These are phyloP conservation scores for Caloboletus inedulis DNA, from an alignment of 1,284 basidiomycete genomes.

Conservation along the genomic window DNA sequence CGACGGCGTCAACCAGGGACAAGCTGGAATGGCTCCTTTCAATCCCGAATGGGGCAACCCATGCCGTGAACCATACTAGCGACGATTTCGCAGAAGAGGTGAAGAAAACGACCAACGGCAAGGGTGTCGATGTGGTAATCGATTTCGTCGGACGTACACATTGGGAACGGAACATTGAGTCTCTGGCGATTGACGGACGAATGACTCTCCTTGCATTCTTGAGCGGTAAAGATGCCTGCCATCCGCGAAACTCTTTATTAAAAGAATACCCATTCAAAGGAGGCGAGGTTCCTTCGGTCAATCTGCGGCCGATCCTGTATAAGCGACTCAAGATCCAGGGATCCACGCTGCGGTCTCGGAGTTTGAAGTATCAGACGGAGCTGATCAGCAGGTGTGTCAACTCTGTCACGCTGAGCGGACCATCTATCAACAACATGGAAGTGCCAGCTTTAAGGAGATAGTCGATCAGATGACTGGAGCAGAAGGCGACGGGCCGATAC, in stretches of 20 bases:
- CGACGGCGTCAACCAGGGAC: slow-evolving; percentile 82
- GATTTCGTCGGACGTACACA: slow-evolving; percentile 88
- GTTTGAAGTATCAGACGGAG: slow-evolving; percentile 76
- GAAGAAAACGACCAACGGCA: slow-evolving; percentile 58
- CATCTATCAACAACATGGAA: neutral
- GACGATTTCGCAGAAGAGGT: slow-evolving; percentile 73
- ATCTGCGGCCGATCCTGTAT: slow-evolving; percentile 69
- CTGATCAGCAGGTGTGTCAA: slow-evolving; percentile 61
- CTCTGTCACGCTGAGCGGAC: neutral
- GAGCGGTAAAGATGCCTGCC: slow-evolving; percentile 52
- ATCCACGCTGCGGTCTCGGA: slow-evolving; percentile 80
- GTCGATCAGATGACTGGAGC: slow-evolving; percentile 59
- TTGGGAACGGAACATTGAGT: slow-evolving; percentile 78
- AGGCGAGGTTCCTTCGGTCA: slow-evolving; percentile 56
- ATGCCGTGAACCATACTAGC: slow-evolving; percentile 84
- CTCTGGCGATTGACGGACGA: slow-evolving; percentile 74
- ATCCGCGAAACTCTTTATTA: slow-evolving; percentile 25
- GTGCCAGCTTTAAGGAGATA: slow-evolving; percentile 44
- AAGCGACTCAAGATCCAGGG: slow-evolving; percentile 91
- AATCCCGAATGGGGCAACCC: slow-evolving; percentile 63
- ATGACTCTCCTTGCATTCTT: slow-evolving; percentile 70
- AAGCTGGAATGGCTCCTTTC: slow-evolving; percentile 79
- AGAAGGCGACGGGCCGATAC: slow-evolving; percentile 58
- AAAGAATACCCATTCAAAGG: slow-evolving; percentile 45
- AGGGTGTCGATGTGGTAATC: slow-evolving; percentile 80